Conservation (phyloP, 768 basidiomycete genomes). For the Boletus barrowsii region DNA sequence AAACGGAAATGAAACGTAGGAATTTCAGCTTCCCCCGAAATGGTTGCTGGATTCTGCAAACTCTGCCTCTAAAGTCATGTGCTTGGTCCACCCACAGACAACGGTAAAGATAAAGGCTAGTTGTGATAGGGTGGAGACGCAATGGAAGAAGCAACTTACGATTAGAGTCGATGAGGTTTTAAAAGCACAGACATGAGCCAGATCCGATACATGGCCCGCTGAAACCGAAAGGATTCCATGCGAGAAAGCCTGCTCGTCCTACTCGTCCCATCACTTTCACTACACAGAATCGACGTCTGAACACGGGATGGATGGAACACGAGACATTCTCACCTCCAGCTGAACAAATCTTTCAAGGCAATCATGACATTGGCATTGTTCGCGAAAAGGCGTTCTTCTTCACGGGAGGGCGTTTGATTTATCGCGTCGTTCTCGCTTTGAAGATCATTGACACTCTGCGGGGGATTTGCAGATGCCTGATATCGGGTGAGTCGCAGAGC, state of each 20-base stretch:
- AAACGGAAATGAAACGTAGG: no score
- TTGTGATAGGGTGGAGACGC: no score
- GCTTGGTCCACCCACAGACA: no score
- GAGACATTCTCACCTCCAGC: slow-evolving; percentile 33
- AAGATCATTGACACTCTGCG: not conserved
- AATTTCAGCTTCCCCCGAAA: no score
- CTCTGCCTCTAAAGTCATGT: no score
- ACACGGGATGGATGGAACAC: no score
- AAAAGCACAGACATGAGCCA: slow-evolving; percentile 19
- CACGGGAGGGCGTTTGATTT: slow-evolving; percentile 14
- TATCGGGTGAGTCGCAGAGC: slow-evolving; percentile 7
- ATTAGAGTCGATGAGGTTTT: not conserved
- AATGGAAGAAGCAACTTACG: no score
- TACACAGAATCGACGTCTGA: not conserved
- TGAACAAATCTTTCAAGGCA: slow-evolving; percentile 36
- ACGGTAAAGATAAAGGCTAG: no score
- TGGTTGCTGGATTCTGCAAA: no score
- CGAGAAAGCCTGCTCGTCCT: slow-evolving; percentile 26
- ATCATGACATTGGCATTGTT: slow-evolving; percentile 21
- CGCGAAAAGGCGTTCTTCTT: slow-evolving; percentile 24
- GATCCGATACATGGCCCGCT: slow-evolving; percentile 28
- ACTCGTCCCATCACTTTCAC: slow-evolving; percentile 33
- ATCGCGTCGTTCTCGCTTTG: slow-evolving; percentile 10
- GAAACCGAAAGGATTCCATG: slow-evolving; percentile 31
- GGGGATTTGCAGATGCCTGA: not conserved